Percentiles rank a stretch among this genome's conserved stretches.
Evolutionary conservation across 2,329 filamentous ascomycete species (phyloP).

Genomic region (Verticillium klebahnii): DNA sequence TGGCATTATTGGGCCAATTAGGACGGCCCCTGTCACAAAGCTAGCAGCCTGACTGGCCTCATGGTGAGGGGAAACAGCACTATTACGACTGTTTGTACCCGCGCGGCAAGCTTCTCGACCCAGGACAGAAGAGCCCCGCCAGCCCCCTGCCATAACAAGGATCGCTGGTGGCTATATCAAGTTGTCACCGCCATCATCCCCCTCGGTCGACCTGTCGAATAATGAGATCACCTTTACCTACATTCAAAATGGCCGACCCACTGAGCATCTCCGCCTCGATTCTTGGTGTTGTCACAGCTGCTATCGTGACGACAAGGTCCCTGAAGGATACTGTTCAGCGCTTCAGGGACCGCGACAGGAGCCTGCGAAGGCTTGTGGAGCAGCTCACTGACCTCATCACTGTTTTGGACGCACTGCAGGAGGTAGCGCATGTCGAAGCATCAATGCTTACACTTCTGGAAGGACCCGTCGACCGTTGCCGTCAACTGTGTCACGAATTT

Average conservation of each 20-base stretch:
- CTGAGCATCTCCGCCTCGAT: conserved; percentile 26
- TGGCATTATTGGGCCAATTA: neutral
- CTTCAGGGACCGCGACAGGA: conserved; percentile 28
- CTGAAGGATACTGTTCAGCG: conserved; percentile 27
- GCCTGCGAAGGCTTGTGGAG: conserved; percentile 23
- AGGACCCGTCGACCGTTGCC: conserved; percentile 29
- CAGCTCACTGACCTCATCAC: conserved; percentile 26
- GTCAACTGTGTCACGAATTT: conserved; percentile 29
- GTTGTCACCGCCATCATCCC: neutral
- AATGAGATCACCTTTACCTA: neutral
- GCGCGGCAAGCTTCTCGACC: neutral
- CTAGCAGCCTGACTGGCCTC: too few relatives aligned
- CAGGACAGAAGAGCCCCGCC: neutral
- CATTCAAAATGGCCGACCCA: conserved; percentile 19
- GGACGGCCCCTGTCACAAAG: neutral
- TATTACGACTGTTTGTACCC: neutral
- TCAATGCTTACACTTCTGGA: conserved; percentile 25
- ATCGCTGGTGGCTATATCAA: neutral
- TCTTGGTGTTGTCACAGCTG: conserved; percentile 25
- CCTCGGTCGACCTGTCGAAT: neutral
- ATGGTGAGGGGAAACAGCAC: too few relatives aligned
- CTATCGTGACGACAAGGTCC: conserved; percentile 25
- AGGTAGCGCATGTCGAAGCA: conserved; percentile 16
- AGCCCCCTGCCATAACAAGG: neutral
- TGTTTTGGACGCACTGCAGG: conserved; percentile 24